Base-by-base conservation (phyloP, 352 stramenopile genomes). In the Phytophthora pistaciae region DNA sequence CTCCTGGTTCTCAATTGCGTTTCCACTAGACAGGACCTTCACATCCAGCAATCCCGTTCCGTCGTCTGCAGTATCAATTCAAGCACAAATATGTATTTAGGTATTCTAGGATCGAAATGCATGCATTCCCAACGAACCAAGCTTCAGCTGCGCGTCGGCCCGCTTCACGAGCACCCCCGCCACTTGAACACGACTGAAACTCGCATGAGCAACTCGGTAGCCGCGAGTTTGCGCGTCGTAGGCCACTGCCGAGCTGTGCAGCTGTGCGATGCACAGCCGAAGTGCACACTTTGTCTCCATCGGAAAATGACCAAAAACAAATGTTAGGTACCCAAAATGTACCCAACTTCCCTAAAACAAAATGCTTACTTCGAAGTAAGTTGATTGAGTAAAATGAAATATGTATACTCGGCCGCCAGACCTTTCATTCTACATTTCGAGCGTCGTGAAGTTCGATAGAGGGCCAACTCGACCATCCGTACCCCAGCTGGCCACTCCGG, bases 391-490 rank as follows among this genome's bases (percentile, higher is more conserved):
- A 18, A 46, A 46, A 46, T 46, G 38, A 46, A 46, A 16, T 20
- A 46, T 46, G 38, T 18, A n/a, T 44, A n/a, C 10, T 42, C 33
- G 38, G 7, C 5, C 2, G 11, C 13, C 14, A 44, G 5, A 44
- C 13, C 14, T 44, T 18, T n/a, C 16, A 50, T 18, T 14, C 58
- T 68, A 77, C 5, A 14, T 5, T 23, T 66, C 14, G 4, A 80
- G 53, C 5, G 85, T 94, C 1, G 88, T 92, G 56, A 96, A 96
- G 59, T 96, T 96, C 40, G 74, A 66, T 59, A 77, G 60, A 21
- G 85, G 83, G 13, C 88, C 78, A 23, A 81, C 68, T 57, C 72
- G 68, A 31, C 88, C 87, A 61, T 93, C 70, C 0, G 78, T 91
- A 11, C 88, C 88, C 78, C 83, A 91, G 21, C 65, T 75, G 1